Evolutionary conservation across 2,329 filamentous ascomycete species (phyloP), one percentile per base, ranked within the genome.

Genomic region (Coleophoma crateriformis): DNA sequence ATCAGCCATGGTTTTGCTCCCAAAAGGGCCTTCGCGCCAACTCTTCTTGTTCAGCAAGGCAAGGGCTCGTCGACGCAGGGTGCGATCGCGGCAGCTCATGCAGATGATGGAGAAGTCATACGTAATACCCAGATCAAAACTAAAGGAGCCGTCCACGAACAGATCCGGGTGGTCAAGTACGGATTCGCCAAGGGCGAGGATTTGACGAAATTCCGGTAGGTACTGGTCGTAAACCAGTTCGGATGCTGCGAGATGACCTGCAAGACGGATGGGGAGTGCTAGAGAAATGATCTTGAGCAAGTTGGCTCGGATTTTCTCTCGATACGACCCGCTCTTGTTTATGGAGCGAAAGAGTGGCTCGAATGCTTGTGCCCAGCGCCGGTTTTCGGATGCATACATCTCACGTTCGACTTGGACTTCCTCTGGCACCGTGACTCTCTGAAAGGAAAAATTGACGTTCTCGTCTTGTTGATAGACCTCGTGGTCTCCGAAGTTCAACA

Each of bases 121-220:
- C 15, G 58, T 59, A 6, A 61, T 40, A 27, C 57, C 55, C 12
- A 57, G 55, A 33, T 60, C 58, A 34, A 60, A 55, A n/a, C 35
- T 50, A 33, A 57, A 60, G 2, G 42, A 37, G 5, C 55, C 53
- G 35, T 47, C 50, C 3, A 47, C 51, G 33, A 54, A 59, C 12
- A 49, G 42, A 14, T 54, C 27, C 8, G 47, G 47, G 35, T 56
- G 50, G 5, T 50, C 46, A 12, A 58, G 22, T 5, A 58, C 27
- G 15, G 46, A 46, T 14, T 51, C 52, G 7, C 47, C 47, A 3
- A 59, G 44, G 8, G 33, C 44, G 3, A 60, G 22, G 7, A 60
- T 52, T 33, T 48, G 39, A n/a, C 19, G 20, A 34, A 60, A 56
- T 19, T 52, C 48, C 5, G 49, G 35, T n/a, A 49, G 41, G 27